A percentile compares a stretch with the other conserved stretches of the same genome.
These are phyloP conservation scores for Tricholomella constricta DNA, from an alignment of 768 basidiomycete species.

Conservation along the genomic window DNA sequence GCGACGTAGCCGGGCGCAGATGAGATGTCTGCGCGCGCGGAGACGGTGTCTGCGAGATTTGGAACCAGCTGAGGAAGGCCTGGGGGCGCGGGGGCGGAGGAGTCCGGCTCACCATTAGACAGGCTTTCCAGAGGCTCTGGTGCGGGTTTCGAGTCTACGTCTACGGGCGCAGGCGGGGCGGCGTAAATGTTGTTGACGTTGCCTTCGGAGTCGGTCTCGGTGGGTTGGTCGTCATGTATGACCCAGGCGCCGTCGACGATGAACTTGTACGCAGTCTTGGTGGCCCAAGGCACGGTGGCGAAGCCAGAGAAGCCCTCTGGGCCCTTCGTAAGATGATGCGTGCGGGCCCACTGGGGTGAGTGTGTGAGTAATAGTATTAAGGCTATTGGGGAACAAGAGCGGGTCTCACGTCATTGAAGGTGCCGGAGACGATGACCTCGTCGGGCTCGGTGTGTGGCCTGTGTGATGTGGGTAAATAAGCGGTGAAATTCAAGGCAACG, in stretches of 20 bases:
- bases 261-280: slow-evolving; percentile 74
- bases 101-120: slow-evolving; percentile 15
- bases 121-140: slow-evolving; percentile 3
- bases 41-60: slow-evolving; percentile 39
- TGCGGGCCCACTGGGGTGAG: slow-evolving; percentile 57
- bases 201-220: slow-evolving; percentile 61
- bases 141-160: slow-evolving; percentile 11
- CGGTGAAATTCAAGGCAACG: not conserved
- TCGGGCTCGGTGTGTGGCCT: slow-evolving; percentile 63
- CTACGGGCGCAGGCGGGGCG: slow-evolving; percentile 47
- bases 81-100: slow-evolving; percentile 5
- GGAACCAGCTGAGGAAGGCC: slow-evolving; percentile 35
- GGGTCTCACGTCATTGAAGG: slow-evolving; percentile 70
- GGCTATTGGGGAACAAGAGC: no score
- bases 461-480: slow-evolving; percentile 12
- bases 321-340: slow-evolving; percentile 54
- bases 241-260: slow-evolving; percentile 76
- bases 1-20: slow-evolving; percentile 41
- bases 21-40: slow-evolving; percentile 38
- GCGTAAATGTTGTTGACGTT: slow-evolving; percentile 71
- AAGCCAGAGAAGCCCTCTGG: slow-evolving; percentile 57
- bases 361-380: slow-evolving; percentile 1
- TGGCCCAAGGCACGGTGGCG: slow-evolving; percentile 58
- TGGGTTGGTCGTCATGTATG: slow-evolving; percentile 52
- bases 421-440: slow-evolving; percentile 70